Evolutionary conservation across 805 yeast species (phyloP), one percentile per base, ranked within the genome.

Genomic region (Citeromyces nyonsensis): DNA sequence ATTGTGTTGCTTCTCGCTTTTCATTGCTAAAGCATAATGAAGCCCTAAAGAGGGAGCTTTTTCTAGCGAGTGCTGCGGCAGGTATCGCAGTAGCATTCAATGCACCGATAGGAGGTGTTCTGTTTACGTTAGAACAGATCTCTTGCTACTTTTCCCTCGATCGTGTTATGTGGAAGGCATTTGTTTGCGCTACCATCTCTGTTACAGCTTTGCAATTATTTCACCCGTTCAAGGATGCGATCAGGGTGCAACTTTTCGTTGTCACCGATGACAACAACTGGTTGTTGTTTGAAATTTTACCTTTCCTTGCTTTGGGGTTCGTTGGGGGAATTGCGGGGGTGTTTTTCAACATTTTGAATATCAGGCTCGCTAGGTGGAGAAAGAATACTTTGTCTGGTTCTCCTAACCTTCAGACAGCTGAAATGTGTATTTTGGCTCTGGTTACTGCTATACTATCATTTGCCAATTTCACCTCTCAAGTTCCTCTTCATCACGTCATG

Each of bases 41-140:
- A 44, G 83, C 81, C 1, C 51, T 62, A 6, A 58, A 66, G 36
- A 62, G 94, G 36, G 88, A 80, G 38, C 44, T 83, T 7, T 47
- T 76, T 10, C 61, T 77, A 12, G 85, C 93, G 1, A 81, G 86
- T 0, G 67, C 82, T 1, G 86, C 93, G 1, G 75, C 86, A 1
- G 95, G 94, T 4, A 76, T 83, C 15, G 71, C 86, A 0, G 81
- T 79, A 10, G 93, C 94, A 1, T 82, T 83, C 52, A 79, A 78
- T 38, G 74, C 94, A 0, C 94, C 95, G 3, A 73, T 84, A 35
- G 94, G 93, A 6, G 95, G 94, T 1, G 91, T 84, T 2, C 49
- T 83, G 24, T 84, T 82, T 49, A 76, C 79, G 4, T 49, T 80
- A 12, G 93, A 83, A 44, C 73, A 71, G 38, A 57, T 77, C 29